Evolutionary conservation across 768 basidiomycete species (phyloP).

Genomic region (Rhizopogon rudus): DNA sequence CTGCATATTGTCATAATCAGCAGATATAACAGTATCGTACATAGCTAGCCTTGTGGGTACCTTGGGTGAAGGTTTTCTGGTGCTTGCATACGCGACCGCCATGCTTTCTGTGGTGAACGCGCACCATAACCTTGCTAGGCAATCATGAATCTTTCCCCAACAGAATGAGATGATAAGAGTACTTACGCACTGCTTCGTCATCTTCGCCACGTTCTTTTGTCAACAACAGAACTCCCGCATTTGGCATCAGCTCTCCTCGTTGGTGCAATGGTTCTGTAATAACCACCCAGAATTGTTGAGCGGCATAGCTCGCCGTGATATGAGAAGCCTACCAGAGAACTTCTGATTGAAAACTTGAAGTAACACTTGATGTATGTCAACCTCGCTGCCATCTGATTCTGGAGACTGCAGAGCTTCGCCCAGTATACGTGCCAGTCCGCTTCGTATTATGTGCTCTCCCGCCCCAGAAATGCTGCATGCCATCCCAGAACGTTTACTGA

Average conservation of each 20-base stretch:
- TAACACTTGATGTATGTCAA: constrained; percentile 56
- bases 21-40: not conserved
- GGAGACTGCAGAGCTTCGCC: constrained; percentile 37
- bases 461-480: constrained; percentile 76
- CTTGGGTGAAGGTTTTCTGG: constrained; percentile 48
- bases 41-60: constrained; percentile 29
- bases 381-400: constrained; percentile 20
- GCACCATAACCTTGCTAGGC: constrained; percentile 69
- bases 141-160: not conserved
- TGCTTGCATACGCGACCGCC: constrained; percentile 70
- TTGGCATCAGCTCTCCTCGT: constrained; percentile 40
- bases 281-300: not conserved
- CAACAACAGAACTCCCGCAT: constrained; percentile 61
- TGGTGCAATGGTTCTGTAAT: constrained; percentile 30
- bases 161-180: not conserved
- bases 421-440: constrained; percentile 49
- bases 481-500: constrained; percentile 28
- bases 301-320: not conserved
- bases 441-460: constrained; percentile 65
- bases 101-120: constrained; percentile 81
- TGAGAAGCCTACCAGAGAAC: constrained; percentile 44
- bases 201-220: constrained; percentile 37
- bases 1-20: constrained; percentile 16
- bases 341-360: constrained; percentile 37
- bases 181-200: constrained; percentile 23